phyloP scores from a whole-genome alignment of 2,329 filamentous ascomycete genomes.

The Beauveria australis region DNA sequence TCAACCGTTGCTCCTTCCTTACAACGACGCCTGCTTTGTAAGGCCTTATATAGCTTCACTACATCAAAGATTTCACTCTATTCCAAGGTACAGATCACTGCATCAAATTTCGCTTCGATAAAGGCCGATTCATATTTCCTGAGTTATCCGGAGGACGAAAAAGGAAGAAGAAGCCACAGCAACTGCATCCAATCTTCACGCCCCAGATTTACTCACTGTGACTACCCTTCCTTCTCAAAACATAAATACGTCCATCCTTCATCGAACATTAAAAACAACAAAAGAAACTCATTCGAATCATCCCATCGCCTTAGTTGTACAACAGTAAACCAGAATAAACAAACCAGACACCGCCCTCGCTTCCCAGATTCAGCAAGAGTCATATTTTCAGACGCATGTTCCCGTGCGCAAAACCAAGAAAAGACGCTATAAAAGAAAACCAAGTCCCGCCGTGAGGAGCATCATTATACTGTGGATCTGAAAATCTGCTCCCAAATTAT shows the following conservation, averaged over 20 bases:
- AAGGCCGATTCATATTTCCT: slow-evolving; percentile 18
- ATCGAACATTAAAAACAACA: slow-evolving; percentile 14
- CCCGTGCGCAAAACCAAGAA: not conserved
- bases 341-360: not conserved
- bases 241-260: slow-evolving; percentile 15
- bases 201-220: not conserved
- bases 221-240: slow-evolving; percentile 8
- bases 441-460: slow-evolving; percentile 2
- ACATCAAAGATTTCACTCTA: not conserved
- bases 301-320: slow-evolving; percentile 15
- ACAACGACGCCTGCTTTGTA: not conserved
- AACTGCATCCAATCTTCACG: not conserved
- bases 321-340: slow-evolving; percentile 8
- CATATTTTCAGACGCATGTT: not conserved
- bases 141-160: slow-evolving; percentile 12
- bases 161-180: not conserved
- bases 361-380: slow-evolving; percentile 6
- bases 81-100: not conserved
- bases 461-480: not conserved
- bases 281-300: slow-evolving; percentile 9
- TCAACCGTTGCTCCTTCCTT: not conserved
- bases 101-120: not conserved
- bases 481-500: not conserved
- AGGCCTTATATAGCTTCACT: not conserved
- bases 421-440: not conserved